Evolutionary conservation across 257 asterid genomes (phyloP).

Genomic region (Solanum clarkiae): DNA sequence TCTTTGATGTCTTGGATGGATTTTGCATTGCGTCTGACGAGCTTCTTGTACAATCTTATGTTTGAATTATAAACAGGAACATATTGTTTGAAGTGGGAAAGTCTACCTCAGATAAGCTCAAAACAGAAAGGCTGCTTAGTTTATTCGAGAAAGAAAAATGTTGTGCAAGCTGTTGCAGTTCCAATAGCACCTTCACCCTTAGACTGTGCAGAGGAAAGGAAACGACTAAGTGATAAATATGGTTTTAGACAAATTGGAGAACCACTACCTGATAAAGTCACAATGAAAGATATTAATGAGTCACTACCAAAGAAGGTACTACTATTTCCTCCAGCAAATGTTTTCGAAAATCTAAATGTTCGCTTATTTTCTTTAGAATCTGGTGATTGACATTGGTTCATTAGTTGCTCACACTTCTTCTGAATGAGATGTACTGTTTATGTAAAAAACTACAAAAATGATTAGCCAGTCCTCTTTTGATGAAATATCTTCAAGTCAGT

Average conservation of each 20-base stretch:
- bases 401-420: neutral
- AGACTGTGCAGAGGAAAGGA: slow-evolving; percentile 43
- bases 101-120: slow-evolving; percentile 27
- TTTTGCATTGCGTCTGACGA: neutral
- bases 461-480: neutral
- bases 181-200: slow-evolving; percentile 52
- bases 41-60: neutral
- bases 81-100: slow-evolving; percentile 40
- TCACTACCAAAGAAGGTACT: slow-evolving; percentile 80
- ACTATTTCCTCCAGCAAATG: neutral
- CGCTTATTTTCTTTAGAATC: neutral
- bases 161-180: slow-evolving; percentile 60
- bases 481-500: neutral
- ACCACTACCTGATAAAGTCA: slow-evolving; percentile 71
- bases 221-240: slow-evolving; percentile 44
- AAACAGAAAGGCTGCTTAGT: slow-evolving; percentile 23
- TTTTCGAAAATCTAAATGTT: neutral
- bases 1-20: neutral
- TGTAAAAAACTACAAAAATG: neutral
- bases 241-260: slow-evolving; percentile 92
- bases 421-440: neutral
- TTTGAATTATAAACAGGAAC: slow-evolving; percentile 26
- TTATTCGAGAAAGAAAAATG: slow-evolving; percentile 24
- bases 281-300: slow-evolving; percentile 58
- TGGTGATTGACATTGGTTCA: neutral